Base-by-base conservation (phyloP, 768 basidiomycete genomes). In the Lanmaoa pseudosensibilis region DNA sequence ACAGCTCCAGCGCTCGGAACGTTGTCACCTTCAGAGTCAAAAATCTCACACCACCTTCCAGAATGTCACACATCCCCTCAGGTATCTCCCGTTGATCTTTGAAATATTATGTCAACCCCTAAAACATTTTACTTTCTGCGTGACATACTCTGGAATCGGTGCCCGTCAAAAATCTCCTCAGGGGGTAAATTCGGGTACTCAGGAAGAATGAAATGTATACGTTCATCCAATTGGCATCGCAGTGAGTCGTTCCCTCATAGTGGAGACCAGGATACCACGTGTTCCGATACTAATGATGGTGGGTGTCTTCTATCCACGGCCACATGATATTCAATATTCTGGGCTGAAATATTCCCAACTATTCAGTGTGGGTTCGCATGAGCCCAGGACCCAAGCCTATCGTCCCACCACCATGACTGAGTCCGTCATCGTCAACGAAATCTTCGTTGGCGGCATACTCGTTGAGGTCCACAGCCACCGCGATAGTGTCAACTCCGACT, bases 361-460 rank as follows among this genome's bases (percentile, higher is more conserved):
- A 27, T n/a, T 7, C 49, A 18, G 51, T 15, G 18, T 32, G 50
- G 8, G 30, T 33, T 55, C 21, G 21, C 12, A 36, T 9, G 46
- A 27, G 15, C 7, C 38, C 18, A 25, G 27, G 47, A 4, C 41
- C 43, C 4, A n/a, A 46, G 25, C n/a, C n/a, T n/a, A n/a, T 41
- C n/a, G 25, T 50, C 37, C 46, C 45, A 44, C 50, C 52, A 49
- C 27, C 52, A 69, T 68, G 67, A 54, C 65, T 23, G 58, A 59
- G 30, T 21, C 58, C 41, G 16, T 62, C 52, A 27, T 47, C 50
- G 23, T 58, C 45, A 51, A 49, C 33, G 15, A 52, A 40, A 11
- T 59, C 49, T 47, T 69, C 32, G 59, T 71, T 19, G 71, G 69
- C 5, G 70, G 70, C 30, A 67, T 73, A 46, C 11, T 40, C 23